A percentile compares a stretch with the other conserved stretches of the same genome.
phyloP scores from a whole-genome alignment of 2,329 filamentous ascomycete species.

The Bipolaris victoriae region DNA sequence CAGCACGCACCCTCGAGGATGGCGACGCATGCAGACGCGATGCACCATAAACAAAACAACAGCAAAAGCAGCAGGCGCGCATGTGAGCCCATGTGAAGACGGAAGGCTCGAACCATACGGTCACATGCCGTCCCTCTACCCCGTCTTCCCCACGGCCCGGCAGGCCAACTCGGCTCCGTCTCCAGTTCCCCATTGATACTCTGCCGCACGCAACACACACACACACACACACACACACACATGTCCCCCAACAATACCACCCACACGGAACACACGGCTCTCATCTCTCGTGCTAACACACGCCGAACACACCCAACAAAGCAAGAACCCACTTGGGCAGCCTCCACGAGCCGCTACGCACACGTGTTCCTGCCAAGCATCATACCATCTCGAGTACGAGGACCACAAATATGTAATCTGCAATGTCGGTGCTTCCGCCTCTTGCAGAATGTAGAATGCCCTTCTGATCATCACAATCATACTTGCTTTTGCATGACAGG shows the following conservation, averaged over 20 bases:
- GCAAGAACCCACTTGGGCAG: conserved; percentile 3
- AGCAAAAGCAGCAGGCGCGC: not conserved
- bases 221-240: not conserved
- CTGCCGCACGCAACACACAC: not conserved
- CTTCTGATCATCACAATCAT: conserved; percentile 12
- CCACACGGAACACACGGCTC: conserved; percentile 12
- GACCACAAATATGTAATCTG: too few species aligned
- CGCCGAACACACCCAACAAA: conserved; percentile 1
- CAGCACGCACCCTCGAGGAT: not conserved
- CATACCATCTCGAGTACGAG: conserved; percentile 1
- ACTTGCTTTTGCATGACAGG: conserved; percentile 6
- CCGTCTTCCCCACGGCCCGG: conserved; percentile 7
- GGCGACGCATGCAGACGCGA: not conserved
- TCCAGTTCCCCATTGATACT: conserved; percentile 9
- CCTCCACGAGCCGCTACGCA: not conserved
- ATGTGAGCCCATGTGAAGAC: not conserved
- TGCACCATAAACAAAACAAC: not conserved
- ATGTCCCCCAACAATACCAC: conserved; percentile 4
- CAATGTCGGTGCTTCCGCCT: conserved; percentile 10
- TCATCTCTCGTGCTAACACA: conserved; percentile 5
- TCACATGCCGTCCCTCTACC: not conserved
- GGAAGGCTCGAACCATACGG: not conserved
- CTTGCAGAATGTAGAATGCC: conserved; percentile 6
- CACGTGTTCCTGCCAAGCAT: conserved; percentile 10
- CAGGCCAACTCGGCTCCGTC: conserved; percentile 3